phyloP scores from a whole-genome alignment of 805 yeast genomes.

The Brettanomyces anomalus region DNA sequence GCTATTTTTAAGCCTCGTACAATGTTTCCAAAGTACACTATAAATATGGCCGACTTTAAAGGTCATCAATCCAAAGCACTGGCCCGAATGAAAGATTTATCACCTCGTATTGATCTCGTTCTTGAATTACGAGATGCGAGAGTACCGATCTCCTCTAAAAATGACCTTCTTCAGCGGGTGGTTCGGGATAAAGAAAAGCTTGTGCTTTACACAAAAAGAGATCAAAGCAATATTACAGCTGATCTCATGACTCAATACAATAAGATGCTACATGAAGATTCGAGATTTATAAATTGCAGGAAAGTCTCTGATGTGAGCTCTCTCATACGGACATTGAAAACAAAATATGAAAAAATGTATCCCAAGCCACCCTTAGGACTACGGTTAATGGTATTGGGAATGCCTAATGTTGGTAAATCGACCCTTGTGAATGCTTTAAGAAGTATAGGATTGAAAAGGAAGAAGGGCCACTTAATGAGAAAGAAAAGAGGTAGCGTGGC shows the following conservation, averaged over 20 bases:
- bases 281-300: constrained; percentile 52
- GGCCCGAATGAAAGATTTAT: constrained; percentile 50
- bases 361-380: constrained; percentile 84
- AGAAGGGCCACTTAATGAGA: constrained; percentile 12
- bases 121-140: constrained; percentile 83
- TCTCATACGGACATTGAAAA: constrained; percentile 41
- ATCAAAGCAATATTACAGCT: constrained; percentile 40
- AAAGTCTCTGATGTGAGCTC: constrained; percentile 37
- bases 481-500: constrained; percentile 53
- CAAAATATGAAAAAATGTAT: constrained; percentile 33
- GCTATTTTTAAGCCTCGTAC: constrained; percentile 52
- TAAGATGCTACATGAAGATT: constrained; percentile 21
- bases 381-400: constrained; percentile 71
- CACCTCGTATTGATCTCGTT: constrained; percentile 75
- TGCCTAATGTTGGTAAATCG: constrained; percentile 98
- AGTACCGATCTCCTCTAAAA: constrained; percentile 80
- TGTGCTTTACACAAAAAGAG: constrained; percentile 74
- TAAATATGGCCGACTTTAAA: constrained; percentile 69
- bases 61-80: constrained; percentile 87
- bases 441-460: constrained; percentile 19
- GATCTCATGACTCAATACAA: constrained; percentile 41
- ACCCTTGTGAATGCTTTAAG: constrained; percentile 73
- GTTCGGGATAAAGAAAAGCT: constrained; percentile 46
- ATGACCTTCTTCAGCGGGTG: constrained; percentile 65
- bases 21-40: constrained; percentile 64